Conservation (phyloP, 805 yeast genomes). For the Yarrowia deformans region DNA sequence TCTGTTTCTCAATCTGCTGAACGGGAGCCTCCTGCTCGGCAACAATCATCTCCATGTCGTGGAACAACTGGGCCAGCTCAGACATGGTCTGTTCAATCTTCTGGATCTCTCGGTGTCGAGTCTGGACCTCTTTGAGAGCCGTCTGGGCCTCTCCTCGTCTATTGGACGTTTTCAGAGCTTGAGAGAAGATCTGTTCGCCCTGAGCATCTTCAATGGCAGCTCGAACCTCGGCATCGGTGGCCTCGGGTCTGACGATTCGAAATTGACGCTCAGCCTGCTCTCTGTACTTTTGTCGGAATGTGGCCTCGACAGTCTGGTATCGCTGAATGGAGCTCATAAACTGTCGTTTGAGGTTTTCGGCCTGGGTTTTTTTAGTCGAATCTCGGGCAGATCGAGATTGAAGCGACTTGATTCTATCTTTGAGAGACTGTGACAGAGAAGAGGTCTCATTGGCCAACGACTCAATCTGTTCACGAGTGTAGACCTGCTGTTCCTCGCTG, state of each 20-base stretch:
- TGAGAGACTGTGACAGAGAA: not conserved
- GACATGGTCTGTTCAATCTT: conserved; percentile 1
- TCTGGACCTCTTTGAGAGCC: not conserved
- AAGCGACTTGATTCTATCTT: not conserved
- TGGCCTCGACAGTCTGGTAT: not conserved
- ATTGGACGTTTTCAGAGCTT: not conserved
- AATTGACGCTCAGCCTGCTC: not conserved
- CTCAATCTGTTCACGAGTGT: not conserved
- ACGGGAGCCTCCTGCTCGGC: conserved; percentile 2
- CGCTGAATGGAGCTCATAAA: conserved; percentile 1
- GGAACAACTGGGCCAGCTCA: not conserved
- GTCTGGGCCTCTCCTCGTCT: conserved; percentile 2
- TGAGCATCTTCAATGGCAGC: conserved; percentile 1
- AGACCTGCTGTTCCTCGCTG: not conserved
- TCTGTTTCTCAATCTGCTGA: not conserved
- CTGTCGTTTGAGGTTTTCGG: not conserved
- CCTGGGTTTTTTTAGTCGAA: not conserved
- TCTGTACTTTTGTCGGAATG: not conserved
- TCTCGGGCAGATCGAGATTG: not conserved
- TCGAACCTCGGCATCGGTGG: not conserved
- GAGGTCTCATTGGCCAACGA: not conserved
- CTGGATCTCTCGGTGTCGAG: not conserved
- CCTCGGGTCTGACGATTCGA: not conserved
- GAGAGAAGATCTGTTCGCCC: not conserved
- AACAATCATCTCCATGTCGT: not conserved